These are phyloP conservation scores for Zoysia pacifica DNA, from an alignment of 176 grass and related monocot genomes.

Conservation along the genomic window DNA sequence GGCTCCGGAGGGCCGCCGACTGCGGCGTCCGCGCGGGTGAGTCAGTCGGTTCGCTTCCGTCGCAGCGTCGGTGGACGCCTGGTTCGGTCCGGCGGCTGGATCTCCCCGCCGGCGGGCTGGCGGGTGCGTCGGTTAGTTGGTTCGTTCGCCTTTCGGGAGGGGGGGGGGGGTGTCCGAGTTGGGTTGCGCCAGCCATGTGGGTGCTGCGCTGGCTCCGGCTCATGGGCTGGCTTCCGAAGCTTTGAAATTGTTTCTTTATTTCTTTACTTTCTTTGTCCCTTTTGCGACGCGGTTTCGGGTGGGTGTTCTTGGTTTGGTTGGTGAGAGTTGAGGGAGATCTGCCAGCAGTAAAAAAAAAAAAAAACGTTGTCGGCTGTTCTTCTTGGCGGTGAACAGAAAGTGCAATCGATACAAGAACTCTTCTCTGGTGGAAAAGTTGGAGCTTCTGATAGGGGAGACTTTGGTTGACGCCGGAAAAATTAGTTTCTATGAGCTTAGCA, in stretches of 20 bases:
- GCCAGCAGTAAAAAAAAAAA: neutral
- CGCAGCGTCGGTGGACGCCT: constrained; percentile 3
- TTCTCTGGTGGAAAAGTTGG: neutral
- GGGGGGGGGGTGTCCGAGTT: neutral
- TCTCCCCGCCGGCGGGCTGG: constrained; percentile 24
- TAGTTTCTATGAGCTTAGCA: neutral
- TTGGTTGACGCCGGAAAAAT: neutral
- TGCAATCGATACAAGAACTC: constrained; percentile 21
- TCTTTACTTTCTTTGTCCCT: neutral
- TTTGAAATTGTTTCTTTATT: constrained; percentile 9
- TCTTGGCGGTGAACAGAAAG: neutral
- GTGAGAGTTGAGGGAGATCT: constrained; percentile 36
- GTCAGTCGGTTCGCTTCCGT: constrained; percentile 4
- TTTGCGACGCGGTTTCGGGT: constrained; percentile 27
- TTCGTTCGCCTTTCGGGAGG: neutral
- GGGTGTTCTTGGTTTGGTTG: constrained; percentile 32
- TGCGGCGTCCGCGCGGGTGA: constrained; percentile 81
- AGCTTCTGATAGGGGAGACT: neutral
- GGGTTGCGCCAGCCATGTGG: constrained; percentile 13
- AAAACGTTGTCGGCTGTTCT: neutral
- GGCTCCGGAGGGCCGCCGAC: constrained; percentile 67
- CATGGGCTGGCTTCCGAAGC: neutral
- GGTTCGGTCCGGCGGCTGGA: constrained; percentile 17
- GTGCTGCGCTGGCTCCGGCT: constrained; percentile 21
- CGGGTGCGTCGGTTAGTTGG: constrained; percentile 9